phyloP scores from a whole-genome alignment of 75 land plant species.

The Sequoia sempervirens region DNA sequence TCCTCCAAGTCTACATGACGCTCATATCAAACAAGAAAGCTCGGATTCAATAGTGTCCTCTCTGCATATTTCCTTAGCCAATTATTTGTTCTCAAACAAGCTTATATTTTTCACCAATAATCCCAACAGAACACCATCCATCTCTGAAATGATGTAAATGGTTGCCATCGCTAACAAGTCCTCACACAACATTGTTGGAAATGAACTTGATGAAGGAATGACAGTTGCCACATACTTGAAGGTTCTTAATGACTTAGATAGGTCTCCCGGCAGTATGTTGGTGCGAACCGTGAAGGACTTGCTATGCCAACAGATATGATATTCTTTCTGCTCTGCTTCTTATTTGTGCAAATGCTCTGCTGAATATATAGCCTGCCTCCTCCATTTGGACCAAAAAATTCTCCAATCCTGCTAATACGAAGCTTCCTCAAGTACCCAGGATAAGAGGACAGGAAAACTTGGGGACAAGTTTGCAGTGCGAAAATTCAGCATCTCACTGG shows the following conservation, averaged over 20 bases:
- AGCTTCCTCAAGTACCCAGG: background rate
- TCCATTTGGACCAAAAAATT: background rate
- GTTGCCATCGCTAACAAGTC: conserved; percentile 5
- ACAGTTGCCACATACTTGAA: conserved; percentile 8
- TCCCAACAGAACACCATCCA: conserved; percentile 10
- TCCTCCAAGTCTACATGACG: background rate
- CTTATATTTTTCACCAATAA: background rate
- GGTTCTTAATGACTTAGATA: conserved; percentile 5
- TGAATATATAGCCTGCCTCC: background rate
- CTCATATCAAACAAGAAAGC: background rate
- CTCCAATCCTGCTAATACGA: background rate
- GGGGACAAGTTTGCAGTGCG: background rate
- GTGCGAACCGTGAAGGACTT: conserved; percentile 6
- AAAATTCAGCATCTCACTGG: background rate
- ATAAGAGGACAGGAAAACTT: background rate
- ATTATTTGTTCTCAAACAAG: background rate
- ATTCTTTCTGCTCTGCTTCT: background rate
- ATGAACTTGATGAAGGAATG: conserved; percentile 4
- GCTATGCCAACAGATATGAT: conserved; percentile 2
- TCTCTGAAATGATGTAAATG: conserved; percentile 12
- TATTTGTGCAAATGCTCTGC: background rate
- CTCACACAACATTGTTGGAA: conserved; percentile 5
- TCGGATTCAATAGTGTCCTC: background rate
- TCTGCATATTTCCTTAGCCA: background rate
- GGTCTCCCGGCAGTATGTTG: background rate